Evolutionary conservation across 1,284 basidiomycete species (phyloP).

Genomic region (Moniliophthora roreri): DNA sequence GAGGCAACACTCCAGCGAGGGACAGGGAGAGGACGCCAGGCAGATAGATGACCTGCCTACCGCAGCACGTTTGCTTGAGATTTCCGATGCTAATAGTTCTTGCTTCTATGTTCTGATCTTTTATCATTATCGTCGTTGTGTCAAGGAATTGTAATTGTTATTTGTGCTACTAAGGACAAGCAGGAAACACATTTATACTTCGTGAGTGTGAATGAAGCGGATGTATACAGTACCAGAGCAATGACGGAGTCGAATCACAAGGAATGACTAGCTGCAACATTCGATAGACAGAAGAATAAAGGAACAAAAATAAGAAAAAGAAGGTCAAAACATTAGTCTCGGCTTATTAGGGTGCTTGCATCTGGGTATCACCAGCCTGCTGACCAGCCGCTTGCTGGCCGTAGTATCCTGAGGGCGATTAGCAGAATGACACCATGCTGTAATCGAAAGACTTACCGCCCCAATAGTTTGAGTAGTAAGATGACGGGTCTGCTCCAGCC

Average conservation of each 20-base stretch:
- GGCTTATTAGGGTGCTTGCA: conserved; percentile 47
- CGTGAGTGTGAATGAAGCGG: not conserved
- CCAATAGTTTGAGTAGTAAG: conserved; percentile 83
- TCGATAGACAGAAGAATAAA: conserved; percentile 12
- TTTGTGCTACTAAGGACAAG: too few relatives aligned
- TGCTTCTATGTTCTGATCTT: too few relatives aligned
- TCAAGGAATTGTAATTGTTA: not conserved
- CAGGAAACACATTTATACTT: not conserved
- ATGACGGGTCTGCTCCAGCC: conserved; percentile 67
- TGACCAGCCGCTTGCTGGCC: conserved; percentile 66
- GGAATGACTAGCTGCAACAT: conserved; percentile 10
- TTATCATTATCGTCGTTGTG: not conserved
- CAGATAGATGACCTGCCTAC: not conserved
- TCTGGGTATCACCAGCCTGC: conserved; percentile 58
- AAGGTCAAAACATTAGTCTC: conserved; percentile 30
- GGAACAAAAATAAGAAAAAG: conserved; percentile 16
- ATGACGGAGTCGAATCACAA: conserved; percentile 1
- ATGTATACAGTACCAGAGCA: conserved; percentile 1
- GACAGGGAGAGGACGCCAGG: conserved; percentile 13
- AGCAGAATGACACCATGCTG: conserved; percentile 13
- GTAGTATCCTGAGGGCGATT: conserved; percentile 62
- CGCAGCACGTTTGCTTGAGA: too few relatives aligned
- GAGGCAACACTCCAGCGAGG: conserved; percentile 46
- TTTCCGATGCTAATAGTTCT: too few relatives aligned
- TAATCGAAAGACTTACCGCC: conserved; percentile 53